Evolutionary conservation across 2,329 filamentous ascomycete genomes (phyloP), one percentile per base, ranked within the genome.

Genomic region (Aureobasidium vineae): DNA sequence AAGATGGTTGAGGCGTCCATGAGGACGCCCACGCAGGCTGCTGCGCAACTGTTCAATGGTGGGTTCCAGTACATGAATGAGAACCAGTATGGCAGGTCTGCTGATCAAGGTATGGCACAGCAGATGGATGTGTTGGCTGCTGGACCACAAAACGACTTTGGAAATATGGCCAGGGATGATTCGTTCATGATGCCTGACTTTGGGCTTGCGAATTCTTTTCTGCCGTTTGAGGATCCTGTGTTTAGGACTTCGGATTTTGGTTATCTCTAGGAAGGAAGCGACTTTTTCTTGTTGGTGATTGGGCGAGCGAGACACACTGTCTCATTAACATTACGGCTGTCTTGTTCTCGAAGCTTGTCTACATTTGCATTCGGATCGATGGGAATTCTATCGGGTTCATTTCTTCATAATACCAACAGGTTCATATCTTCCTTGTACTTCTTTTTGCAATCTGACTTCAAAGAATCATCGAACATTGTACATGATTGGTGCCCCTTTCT

Each of bases 201-300:
- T n/a, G 64, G 64, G 11, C 33, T 66, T 15, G 40, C 45, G 45
- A 66, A 57, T 45, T 66, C 64, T 1, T 66, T 66, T 15, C 28
- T 66, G 53, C 53, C 53, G 15, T 66, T 66, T 33, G 64, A 66
- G n/a, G 64, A 66, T 59, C 54, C 54, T 1, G 54, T 59, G 16
- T 59, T 59, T 11, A 59, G 54, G 54, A 59, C 54, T 23, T 59
- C 54, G 38, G 54, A 59, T 8, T 59, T 59, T 45, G 54, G 54
- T 13, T 59, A 59, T 41, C 53, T 57, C 8, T 57, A 57, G 13
- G 36, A n/a, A 52, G 16, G 47, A 26, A 49, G 41, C 41, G 8
- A 8, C 16, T 43, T 19, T 43, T 43, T 36, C 3, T 36, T 36
- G 33, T 36, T 10, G 33, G 33, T 36, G 33, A 13, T 36, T 13